These are phyloP conservation scores for Rhodamnia rubescens DNA, from an alignment of 345 rosid species.

Conservation along the genomic window DNA sequence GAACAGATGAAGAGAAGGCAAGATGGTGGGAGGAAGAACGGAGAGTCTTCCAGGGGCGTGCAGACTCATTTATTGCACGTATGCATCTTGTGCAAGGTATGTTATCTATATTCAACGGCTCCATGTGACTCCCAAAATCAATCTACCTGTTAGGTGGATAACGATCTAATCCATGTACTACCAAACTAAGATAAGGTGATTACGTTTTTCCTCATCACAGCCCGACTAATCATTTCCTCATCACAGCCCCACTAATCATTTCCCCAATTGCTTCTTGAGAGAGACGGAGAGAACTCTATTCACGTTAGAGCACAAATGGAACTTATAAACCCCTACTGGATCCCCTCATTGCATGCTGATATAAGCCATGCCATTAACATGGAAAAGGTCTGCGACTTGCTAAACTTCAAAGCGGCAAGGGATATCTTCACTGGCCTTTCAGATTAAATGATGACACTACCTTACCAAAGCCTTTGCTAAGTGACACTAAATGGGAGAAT, in stretches of 20 bases:
- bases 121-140: neutral
- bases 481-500: neutral
- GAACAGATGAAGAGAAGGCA: conserved; percentile 50
- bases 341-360: neutral
- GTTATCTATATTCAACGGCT: neutral
- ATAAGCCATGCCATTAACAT: neutral
- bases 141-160: neutral
- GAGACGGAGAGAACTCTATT: neutral
- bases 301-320: neutral
- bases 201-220: neutral
- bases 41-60: conserved; percentile 61
- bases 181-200: neutral
- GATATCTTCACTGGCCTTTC: neutral
- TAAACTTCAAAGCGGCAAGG: neutral
- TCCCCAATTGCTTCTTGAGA: neutral
- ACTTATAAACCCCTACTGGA: neutral
- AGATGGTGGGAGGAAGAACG: conserved; percentile 89
- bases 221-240: neutral
- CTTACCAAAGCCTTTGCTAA: neutral
- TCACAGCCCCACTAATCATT: neutral
- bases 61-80: conserved; percentile 78
- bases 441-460: neutral
- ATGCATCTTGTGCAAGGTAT: conserved; percentile 99
- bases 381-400: neutral
- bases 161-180: neutral